Evolutionary conservation across 192 early-diverging fungal genomes (phyloP).

Genomic region (Backusella sp.): DNA sequence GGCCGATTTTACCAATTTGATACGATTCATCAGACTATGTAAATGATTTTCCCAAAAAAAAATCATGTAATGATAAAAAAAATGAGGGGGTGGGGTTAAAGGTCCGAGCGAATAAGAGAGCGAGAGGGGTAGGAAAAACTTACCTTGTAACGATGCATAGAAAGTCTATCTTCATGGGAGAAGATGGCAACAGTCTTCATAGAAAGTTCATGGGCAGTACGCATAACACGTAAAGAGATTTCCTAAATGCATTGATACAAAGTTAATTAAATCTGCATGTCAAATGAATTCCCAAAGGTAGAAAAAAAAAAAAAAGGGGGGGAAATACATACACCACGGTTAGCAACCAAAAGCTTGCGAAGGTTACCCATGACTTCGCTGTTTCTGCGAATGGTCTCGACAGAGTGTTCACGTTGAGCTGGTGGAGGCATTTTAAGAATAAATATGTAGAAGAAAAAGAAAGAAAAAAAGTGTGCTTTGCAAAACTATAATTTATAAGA

Average conservation of each 20-base stretch:
- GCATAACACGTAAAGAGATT: constrained; percentile 94
- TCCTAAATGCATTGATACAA: constrained; percentile 48
- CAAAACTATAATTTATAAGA: constrained; percentile 8
- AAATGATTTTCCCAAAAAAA: background rate
- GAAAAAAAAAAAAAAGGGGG: background rate
- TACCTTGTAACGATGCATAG: constrained; percentile 93
- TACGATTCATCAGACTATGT: constrained; percentile 88
- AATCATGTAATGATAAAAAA: constrained; percentile 16
- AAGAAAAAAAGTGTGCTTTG: background rate
- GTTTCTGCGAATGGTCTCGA: constrained; percentile 56
- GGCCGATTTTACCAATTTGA: constrained; percentile 84
- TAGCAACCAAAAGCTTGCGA: constrained; percentile 54
- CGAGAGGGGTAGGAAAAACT: background rate
- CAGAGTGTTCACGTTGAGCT: constrained; percentile 45
- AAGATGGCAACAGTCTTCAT: constrained; percentile 88
- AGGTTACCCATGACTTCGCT: constrained; percentile 54
- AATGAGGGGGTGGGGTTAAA: constrained; percentile 11
- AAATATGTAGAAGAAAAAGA: background rate
- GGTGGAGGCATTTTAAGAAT: constrained; percentile 12
- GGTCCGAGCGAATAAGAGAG: background rate
- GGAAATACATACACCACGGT: constrained; percentile 47
- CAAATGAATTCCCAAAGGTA: background rate
- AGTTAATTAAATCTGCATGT: background rate
- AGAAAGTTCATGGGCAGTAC: constrained; percentile 89
- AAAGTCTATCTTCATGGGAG: constrained; percentile 87